Base-by-base conservation (phyloP, 164 flowering plant species). In the Nymphaea colorata region DNA sequence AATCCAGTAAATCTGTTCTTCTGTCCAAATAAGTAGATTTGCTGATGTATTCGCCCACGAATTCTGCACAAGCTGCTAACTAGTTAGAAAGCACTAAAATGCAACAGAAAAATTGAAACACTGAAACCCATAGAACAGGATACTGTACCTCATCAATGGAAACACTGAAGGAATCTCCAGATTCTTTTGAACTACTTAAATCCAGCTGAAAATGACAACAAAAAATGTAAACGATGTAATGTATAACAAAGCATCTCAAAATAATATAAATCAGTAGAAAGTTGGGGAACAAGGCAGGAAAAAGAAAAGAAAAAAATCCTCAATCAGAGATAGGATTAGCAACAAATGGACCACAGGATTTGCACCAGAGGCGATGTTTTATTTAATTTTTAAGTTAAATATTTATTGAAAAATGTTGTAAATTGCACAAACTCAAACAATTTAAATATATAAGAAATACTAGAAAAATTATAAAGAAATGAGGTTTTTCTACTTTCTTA, bases 1-100 rank as follows among this genome's bases (percentile, higher is more conserved):
- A 65, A 95, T 85, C 99, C 98, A 92, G 71, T 86, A 92, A 4
- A 91, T 88, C 79, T 88, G 96, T 82, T 91, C 96, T 81, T 95
- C 98, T 42, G 94, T 83, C 99, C 98, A 95, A 72, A 76, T 61
- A 66, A 90, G 91, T 66, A 95, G 82, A 68, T 82, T 83, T 64
- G 80, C 84, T 51, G 82, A 79, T 67, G 87, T 70, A 70, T 82
- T 86, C 66, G 74, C 42, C 67, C 72, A 66, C 25, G 77, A 59
- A 76, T 85, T 83, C 98, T 95, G 90, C 79, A 76, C 67, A 70
- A 69, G 11, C 60, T 70, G 36, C 67, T 43, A 70, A 68, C 42
- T 25, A 53, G 55, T 47, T 12, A 47, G 12, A 47, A 6, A 2
- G 55, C 5, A 47, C 3, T 12, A 47, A 47, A 6, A 2, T 6